phyloP scores from a whole-genome alignment of 257 asterid genomes.

The Fraxinus anomala region DNA sequence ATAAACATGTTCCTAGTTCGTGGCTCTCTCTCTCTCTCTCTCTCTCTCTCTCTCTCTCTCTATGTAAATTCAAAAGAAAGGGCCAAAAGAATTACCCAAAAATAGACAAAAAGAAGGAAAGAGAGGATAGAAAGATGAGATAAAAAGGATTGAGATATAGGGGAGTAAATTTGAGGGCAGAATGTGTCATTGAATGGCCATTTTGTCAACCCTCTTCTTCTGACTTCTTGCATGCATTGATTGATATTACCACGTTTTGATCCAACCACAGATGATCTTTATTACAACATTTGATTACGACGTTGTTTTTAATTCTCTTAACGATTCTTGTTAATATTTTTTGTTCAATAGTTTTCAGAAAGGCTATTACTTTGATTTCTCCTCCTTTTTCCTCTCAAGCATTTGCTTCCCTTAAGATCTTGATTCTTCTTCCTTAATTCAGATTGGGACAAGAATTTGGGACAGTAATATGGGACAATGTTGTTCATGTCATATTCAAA shows the following conservation, averaged over 20 bases:
- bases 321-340: constrained; percentile 20
- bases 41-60: background rate
- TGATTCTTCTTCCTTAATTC: constrained; percentile 4
- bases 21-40: background rate
- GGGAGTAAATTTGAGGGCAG: constrained; percentile 27
- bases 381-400: constrained; percentile 4
- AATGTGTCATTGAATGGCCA: constrained; percentile 38
- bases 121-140: background rate
- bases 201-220: constrained; percentile 31
- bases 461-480: constrained; percentile 71
- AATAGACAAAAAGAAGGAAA: background rate
- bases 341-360: background rate
- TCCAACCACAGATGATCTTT: constrained; percentile 13
- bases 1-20: no score
- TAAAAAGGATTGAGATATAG: constrained; percentile 17
- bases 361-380: background rate
- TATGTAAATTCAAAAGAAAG: background rate
- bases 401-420: background rate
- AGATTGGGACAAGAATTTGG: constrained; percentile 8
- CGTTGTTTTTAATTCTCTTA: background rate
- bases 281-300: background rate
- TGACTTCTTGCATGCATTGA: constrained; percentile 14
- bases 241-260: constrained; percentile 12
- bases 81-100: constrained; percentile 1
- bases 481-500: constrained; percentile 68